These are phyloP conservation scores for Moricandia moricandioides DNA, from an alignment of 345 rosid species.

Conservation along the genomic window DNA sequence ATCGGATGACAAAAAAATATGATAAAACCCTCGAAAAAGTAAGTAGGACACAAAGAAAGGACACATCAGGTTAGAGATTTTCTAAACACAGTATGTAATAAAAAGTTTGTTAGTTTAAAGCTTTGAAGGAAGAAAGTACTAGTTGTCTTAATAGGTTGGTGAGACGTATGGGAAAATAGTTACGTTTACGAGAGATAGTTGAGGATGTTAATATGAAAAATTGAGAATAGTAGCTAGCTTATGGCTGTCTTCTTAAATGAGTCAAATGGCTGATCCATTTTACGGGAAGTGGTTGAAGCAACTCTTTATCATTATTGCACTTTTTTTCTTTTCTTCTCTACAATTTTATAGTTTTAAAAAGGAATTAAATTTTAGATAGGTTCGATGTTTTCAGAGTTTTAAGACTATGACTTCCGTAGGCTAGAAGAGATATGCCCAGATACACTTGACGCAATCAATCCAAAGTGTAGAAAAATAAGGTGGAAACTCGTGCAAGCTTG, in stretches of 20 bases:
- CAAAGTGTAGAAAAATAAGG: neutral
- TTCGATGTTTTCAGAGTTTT: neutral
- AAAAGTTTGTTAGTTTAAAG: neutral
- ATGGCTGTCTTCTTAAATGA: slow-evolving; percentile 32
- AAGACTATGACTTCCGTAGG: neutral
- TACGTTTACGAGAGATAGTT: neutral
- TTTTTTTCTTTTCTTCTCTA: neutral
- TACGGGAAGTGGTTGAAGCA: slow-evolving; percentile 29
- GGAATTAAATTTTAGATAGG: neutral
- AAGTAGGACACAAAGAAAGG: neutral
- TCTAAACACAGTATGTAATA: neutral
- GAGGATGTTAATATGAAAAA: slow-evolving; percentile 4
- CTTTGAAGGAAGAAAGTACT: neutral
- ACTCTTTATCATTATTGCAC: slow-evolving; percentile 23
- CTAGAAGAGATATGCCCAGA: neutral
- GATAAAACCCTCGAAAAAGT: slow-evolving; percentile 1
- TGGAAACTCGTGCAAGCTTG: neutral
- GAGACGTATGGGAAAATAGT: neutral
- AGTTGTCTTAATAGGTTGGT: neutral
- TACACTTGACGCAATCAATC: neutral
- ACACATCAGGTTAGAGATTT: neutral
- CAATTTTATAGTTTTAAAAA: neutral
- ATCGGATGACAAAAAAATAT: neutral
- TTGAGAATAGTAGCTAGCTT: slow-evolving; percentile 14
- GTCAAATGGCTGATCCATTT: slow-evolving; percentile 26